A percentile compares a stretch with the other conserved stretches of the same genome.
These are phyloP conservation scores for Allomyces macrogynus DNA, from an alignment of 192 early-diverging fungal genomes.

Conservation along the genomic window DNA sequence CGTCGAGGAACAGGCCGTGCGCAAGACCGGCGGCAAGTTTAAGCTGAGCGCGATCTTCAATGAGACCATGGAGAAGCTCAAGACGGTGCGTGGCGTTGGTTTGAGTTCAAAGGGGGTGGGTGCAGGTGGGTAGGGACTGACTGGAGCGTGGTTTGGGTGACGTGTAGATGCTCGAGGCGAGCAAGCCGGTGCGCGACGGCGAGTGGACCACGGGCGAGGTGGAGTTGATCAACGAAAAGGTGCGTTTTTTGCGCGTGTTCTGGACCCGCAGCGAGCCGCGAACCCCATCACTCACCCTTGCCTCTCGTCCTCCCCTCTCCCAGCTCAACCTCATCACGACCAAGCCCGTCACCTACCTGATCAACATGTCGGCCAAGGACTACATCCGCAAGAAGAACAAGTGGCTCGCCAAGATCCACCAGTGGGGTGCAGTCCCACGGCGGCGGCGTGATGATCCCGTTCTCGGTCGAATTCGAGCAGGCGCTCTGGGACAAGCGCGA, in stretches of 20 bases:
- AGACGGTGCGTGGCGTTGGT: constrained; percentile 13
- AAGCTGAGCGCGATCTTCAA: constrained; percentile 13
- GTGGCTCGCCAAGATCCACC: constrained; percentile 58
- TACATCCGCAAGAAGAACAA: constrained; percentile 89
- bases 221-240: constrained; percentile 2
- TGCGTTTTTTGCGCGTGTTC: not conserved
- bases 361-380: constrained; percentile 76
- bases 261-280: too few species aligned
- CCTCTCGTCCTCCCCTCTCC: too few species aligned
- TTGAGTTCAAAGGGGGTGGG: too few species aligned
- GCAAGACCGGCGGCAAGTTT: not conserved
- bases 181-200: constrained; percentile 74
- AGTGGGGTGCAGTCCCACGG: constrained; percentile 82
- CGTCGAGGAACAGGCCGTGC: not conserved
- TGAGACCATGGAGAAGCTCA: constrained; percentile 15
- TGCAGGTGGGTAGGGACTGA: too few species aligned
- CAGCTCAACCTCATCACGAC: constrained; percentile 66
- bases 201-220: constrained; percentile 83
- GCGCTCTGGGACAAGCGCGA: constrained; percentile 23
- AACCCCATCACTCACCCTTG: too few species aligned
- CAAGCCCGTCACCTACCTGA: constrained; percentile 89
- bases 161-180: constrained; percentile 26
- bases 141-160: too few species aligned
- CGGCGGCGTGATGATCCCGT: constrained; percentile 77
- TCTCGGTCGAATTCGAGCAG: constrained; percentile 65